Evolutionary conservation across 73 alveolate genomes (phyloP).

Genomic region (Diophrys sp.): DNA sequence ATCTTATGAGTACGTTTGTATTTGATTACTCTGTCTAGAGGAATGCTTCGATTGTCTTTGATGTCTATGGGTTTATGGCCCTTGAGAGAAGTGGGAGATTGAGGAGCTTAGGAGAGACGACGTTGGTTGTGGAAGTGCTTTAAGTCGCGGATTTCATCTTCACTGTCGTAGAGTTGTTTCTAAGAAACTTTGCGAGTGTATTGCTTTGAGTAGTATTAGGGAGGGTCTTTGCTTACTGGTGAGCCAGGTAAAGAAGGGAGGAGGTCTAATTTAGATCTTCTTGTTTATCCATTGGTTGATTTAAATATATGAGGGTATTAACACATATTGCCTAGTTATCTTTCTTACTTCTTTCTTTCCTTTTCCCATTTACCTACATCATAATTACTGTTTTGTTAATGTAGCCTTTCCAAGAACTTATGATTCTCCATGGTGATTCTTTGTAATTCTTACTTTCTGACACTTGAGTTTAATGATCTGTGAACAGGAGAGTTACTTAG

Average conservation of each 20-base stretch:
- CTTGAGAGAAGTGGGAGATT: background rate
- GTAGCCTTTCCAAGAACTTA: slow-evolving; percentile 45
- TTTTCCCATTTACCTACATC: slow-evolving; percentile 57
- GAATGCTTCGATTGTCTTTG: background rate
- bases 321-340: background rate
- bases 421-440: slow-evolving; percentile 61
- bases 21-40: background rate
- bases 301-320: background rate
- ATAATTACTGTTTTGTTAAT: slow-evolving; percentile 45
- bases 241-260: slow-evolving; percentile 2
- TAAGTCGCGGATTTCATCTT: background rate
- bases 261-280: background rate
- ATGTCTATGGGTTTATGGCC: background rate
- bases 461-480: slow-evolving; percentile 40
- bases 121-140: background rate
- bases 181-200: background rate
- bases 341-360: slow-evolving; percentile 13
- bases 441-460: slow-evolving; percentile 46
- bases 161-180: background rate
- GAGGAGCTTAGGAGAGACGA: background rate
- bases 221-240: background rate
- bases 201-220: background rate
- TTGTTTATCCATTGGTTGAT: background rate
- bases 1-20: too few relatives aligned
- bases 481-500: background rate